Percentiles rank a stretch among this genome's conserved stretches.
Conservation (phyloP, 2,329 filamentous ascomycete genomes). For the Fusarium stilboides region DNA sequence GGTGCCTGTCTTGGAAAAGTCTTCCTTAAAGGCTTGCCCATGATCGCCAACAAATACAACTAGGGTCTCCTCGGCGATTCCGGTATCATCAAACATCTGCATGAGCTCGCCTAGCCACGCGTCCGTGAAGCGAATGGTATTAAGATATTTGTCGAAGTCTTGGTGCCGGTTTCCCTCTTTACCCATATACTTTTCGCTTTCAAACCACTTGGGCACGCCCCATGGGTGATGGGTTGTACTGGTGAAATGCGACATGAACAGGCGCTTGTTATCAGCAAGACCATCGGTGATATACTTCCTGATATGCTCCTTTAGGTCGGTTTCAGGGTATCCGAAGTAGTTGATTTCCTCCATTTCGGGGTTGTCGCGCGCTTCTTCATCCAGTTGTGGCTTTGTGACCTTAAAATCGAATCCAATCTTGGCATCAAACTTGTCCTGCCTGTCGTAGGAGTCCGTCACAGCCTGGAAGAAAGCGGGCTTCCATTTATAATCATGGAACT, state of each 20-base stretch:
- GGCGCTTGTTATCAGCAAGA: slow-evolving; percentile 51
- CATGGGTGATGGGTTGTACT: slow-evolving; percentile 56
- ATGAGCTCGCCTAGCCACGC: slow-evolving; percentile 53
- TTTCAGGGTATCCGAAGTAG: slow-evolving; percentile 56
- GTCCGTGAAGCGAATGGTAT: slow-evolving; percentile 53
- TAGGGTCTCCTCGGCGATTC: slow-evolving; percentile 54
- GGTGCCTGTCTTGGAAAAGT: slow-evolving; percentile 51
- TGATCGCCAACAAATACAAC: slow-evolving; percentile 55
- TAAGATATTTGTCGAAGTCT: slow-evolving; percentile 54
- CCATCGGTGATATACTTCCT: slow-evolving; percentile 51
- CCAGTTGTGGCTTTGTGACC: slow-evolving; percentile 50
- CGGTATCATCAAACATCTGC: slow-evolving; percentile 52
- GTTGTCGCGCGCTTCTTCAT: slow-evolving; percentile 41
- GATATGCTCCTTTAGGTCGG: slow-evolving; percentile 51
- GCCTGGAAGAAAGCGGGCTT: slow-evolving; percentile 54
- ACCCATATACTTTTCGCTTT: slow-evolving; percentile 47
- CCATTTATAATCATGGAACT: slow-evolving; percentile 51
- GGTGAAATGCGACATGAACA: slow-evolving; percentile 56
- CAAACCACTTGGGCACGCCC: slow-evolving; percentile 46
- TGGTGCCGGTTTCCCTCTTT: slow-evolving; percentile 42
- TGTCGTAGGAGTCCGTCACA: slow-evolving; percentile 54
- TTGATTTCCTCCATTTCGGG: slow-evolving; percentile 45
- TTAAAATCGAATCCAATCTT: slow-evolving; percentile 53
- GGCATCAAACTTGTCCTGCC: slow-evolving; percentile 52
- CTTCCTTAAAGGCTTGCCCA: slow-evolving; percentile 54